Conservation (phyloP, 2,329 filamentous ascomycete species). For the Colletotrichum cereale region DNA sequence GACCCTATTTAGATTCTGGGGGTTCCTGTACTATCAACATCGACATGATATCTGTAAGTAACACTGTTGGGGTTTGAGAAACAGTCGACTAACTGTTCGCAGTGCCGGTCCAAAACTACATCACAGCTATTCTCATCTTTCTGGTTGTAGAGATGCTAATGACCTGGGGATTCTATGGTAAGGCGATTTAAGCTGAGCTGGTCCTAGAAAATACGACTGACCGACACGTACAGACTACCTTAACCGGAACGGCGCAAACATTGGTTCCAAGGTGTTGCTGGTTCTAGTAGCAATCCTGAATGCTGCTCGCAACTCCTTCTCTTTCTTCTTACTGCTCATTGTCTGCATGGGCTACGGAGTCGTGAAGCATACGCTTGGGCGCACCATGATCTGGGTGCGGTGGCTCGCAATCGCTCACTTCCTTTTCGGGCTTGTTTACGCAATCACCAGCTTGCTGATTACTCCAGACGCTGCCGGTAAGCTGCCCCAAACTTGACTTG, state of each 20-base stretch:
- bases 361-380: conserved; percentile 91
- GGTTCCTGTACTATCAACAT: conserved; percentile 94
- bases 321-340: conserved; percentile 96
- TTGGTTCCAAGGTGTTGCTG: conserved; percentile 86
- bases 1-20: conserved; percentile 77
- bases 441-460: conserved; percentile 87
- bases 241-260: conserved; percentile 88
- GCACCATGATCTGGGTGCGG: conserved; percentile 94
- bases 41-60: conserved; percentile 76
- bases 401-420: conserved; percentile 94
- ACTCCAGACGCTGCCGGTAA: conserved; percentile 85
- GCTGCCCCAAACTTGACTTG: conserved; percentile 41
- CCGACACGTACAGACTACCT: conserved; percentile 79
- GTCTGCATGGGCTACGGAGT: conserved; percentile 99
- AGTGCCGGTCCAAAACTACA: conserved; percentile 98
- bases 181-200: conserved; percentile 41
- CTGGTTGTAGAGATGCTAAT: conserved; percentile 96
- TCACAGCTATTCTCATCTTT: conserved; percentile 95
- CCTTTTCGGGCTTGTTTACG: conserved; percentile 93
- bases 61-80: neutral
- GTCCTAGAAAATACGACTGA: neutral
- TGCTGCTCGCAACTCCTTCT: conserved; percentile 95
- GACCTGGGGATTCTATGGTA: conserved; percentile 98
- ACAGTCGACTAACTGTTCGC: conserved; percentile 24
- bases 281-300: conserved; percentile 94